These are phyloP conservation scores for Nigrospora osmanthi DNA, from an alignment of 2,329 filamentous ascomycete genomes.

Conservation along the genomic window DNA sequence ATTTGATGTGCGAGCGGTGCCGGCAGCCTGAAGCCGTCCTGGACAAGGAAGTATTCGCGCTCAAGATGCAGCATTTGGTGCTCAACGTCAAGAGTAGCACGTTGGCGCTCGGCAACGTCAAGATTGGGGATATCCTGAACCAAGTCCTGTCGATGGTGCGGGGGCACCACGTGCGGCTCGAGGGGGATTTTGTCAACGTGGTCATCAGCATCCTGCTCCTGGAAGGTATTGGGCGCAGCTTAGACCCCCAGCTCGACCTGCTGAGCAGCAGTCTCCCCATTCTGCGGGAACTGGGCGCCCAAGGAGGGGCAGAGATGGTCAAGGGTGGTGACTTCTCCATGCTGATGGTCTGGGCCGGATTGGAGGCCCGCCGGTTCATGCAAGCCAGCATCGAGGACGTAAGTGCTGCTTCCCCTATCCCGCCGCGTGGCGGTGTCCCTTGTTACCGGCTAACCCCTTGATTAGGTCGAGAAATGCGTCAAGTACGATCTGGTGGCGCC, in stretches of 20 bases:
- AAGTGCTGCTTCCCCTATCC: slow-evolving; percentile 28
- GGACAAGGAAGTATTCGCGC: slow-evolving; percentile 81
- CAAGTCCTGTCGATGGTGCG: slow-evolving; percentile 89
- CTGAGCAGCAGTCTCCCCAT: slow-evolving; percentile 84
- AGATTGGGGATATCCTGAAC: slow-evolving; percentile 91
- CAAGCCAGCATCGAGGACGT: slow-evolving; percentile 86
- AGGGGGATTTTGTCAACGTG: slow-evolving; percentile 97
- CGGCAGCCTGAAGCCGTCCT: slow-evolving; percentile 86
- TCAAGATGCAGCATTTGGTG: slow-evolving; percentile 96
- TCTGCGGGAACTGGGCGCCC: slow-evolving; percentile 74
- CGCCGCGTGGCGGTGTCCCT: background rate
- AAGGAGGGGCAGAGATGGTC: slow-evolving; percentile 63
- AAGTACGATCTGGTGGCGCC: slow-evolving; percentile 85
- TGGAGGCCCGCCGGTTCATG: slow-evolving; percentile 83
- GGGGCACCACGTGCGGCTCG: slow-evolving; percentile 82
- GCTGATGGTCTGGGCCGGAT: slow-evolving; percentile 83
- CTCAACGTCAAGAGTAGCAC: slow-evolving; percentile 84
- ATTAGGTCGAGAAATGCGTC: slow-evolving; percentile 75
- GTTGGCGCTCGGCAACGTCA: slow-evolving; percentile 86
- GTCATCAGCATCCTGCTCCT: slow-evolving; percentile 90
- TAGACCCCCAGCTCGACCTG: slow-evolving; percentile 83
- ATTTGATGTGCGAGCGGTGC: slow-evolving; percentile 93
- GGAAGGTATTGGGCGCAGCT: slow-evolving; percentile 82
- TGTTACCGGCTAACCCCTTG: slow-evolving; percentile 1
- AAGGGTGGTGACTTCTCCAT: slow-evolving; percentile 73